phyloP scores from a whole-genome alignment of 306 rosid genomes.

The Sophora flavescens region DNA sequence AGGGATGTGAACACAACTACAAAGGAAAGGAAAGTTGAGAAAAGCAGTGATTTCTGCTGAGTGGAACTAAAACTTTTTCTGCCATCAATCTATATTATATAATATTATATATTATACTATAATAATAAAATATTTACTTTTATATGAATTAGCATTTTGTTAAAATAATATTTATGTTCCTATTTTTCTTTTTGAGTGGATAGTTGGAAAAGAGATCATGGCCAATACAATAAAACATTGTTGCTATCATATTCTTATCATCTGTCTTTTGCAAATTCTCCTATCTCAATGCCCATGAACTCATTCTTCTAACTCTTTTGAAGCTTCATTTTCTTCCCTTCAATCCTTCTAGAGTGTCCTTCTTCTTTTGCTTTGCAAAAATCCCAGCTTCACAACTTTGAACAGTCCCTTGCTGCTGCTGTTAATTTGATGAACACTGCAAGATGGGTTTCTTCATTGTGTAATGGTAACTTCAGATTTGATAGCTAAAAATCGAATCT shows the following conservation, averaged over 20 bases:
- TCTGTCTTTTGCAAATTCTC: constrained; percentile 50
- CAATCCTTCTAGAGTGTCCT: background rate
- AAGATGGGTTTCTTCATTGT: constrained; percentile 34
- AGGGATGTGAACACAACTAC: constrained; percentile 68
- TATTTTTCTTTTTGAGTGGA: constrained; percentile 55
- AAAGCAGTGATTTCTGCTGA: constrained; percentile 64
- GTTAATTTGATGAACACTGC: constrained; percentile 38
- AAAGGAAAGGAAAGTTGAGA: constrained; percentile 50
- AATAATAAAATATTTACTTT: background rate
- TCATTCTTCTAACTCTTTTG: constrained; percentile 22
- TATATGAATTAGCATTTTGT: constrained; percentile 34
- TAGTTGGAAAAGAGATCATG: constrained; percentile 69
- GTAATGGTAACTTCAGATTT: constrained; percentile 46
- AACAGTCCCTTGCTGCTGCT: constrained; percentile 43
- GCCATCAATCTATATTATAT: constrained; percentile 30
- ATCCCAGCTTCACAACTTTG: constrained; percentile 48
- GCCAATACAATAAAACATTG: constrained; percentile 46
- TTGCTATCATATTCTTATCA: constrained; percentile 56
- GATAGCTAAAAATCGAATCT: constrained; percentile 62
- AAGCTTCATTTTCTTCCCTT: constrained; percentile 44
- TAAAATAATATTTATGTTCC: constrained; percentile 37
- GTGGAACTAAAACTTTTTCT: constrained; percentile 70
- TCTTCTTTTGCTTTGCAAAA: constrained; percentile 6
- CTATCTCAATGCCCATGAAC: constrained; percentile 49
- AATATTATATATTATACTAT: constrained; percentile 12